Conservation (phyloP, 192 early-diverging fungal species). For the Spizellomyces punctatus region DNA sequence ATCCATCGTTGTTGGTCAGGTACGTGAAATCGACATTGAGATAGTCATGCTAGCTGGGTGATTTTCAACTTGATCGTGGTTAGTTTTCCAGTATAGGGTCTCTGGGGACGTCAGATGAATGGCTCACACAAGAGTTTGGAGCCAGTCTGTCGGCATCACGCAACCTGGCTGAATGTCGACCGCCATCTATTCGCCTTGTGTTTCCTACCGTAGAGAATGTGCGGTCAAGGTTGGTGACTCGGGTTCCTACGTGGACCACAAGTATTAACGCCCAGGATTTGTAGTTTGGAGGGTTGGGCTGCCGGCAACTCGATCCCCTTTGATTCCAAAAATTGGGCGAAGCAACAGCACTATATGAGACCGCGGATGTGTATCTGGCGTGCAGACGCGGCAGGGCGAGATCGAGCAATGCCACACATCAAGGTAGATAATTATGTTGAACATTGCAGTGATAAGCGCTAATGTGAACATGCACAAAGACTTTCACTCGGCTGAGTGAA, state of each 20-base stretch:
- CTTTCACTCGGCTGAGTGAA: slow-evolving; percentile 12
- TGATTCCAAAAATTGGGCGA: slow-evolving; percentile 51
- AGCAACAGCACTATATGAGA: slow-evolving; percentile 56
- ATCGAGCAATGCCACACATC: slow-evolving; percentile 69
- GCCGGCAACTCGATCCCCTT: slow-evolving; percentile 46
- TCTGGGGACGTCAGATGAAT: slow-evolving; percentile 54
- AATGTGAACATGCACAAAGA: not conserved
- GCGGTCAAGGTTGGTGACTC: slow-evolving; percentile 36
- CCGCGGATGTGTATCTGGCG: slow-evolving; percentile 55
- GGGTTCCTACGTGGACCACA: not conserved
- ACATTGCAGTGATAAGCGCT: not conserved
- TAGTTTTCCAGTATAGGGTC: slow-evolving; percentile 68
- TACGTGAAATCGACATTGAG: slow-evolving; percentile 26
- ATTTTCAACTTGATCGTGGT: not conserved
- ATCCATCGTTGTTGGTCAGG: slow-evolving; percentile 53
- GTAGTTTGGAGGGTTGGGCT: slow-evolving; percentile 60
- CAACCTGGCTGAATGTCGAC: slow-evolving; percentile 6
- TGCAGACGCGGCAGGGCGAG: slow-evolving; percentile 49
- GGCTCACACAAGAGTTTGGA: slow-evolving; percentile 60
- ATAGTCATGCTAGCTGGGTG: not conserved
- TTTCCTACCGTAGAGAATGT: slow-evolving; percentile 69
- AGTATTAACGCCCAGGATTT: not conserved
- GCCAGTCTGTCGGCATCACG: slow-evolving; percentile 37
- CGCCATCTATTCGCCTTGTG: slow-evolving; percentile 40
- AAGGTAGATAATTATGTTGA: slow-evolving; percentile 46